Conservation (phyloP, 75 land plant species). For the Sequoiadendron giganteum region DNA sequence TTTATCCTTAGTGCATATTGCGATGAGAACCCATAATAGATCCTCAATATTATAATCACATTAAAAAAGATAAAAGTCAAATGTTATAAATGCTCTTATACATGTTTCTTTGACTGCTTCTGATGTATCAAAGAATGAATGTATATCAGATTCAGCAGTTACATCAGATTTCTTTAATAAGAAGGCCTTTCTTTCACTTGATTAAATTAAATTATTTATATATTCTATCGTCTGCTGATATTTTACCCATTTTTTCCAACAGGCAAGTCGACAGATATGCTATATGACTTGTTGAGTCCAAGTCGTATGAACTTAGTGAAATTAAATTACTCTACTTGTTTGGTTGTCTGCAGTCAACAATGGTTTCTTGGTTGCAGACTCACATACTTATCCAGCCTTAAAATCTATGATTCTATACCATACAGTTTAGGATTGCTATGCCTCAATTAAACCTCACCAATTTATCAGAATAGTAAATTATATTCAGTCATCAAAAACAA, state of each 20-base stretch:
- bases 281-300: neutral
- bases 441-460: neutral
- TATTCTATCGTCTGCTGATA: neutral
- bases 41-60: too few species aligned
- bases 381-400: neutral
- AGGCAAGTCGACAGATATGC: neutral
- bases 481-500: neutral
- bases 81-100: neutral
- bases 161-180: neutral
- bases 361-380: neutral
- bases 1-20: too few species aligned
- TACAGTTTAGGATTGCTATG: neutral
- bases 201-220: neutral
- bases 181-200: neutral
- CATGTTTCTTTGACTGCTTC: neutral
- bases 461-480: neutral
- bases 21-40: too few species aligned
- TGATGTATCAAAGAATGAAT: neutral
- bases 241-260: neutral
- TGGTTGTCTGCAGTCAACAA: neutral
- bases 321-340: neutral
- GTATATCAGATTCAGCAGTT: neutral
- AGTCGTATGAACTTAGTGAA: neutral
- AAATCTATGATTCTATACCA: neutral
- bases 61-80: too few species aligned